Conservation (phyloP, 148 eudicot species). For the Rhododendron griersonianum region DNA sequence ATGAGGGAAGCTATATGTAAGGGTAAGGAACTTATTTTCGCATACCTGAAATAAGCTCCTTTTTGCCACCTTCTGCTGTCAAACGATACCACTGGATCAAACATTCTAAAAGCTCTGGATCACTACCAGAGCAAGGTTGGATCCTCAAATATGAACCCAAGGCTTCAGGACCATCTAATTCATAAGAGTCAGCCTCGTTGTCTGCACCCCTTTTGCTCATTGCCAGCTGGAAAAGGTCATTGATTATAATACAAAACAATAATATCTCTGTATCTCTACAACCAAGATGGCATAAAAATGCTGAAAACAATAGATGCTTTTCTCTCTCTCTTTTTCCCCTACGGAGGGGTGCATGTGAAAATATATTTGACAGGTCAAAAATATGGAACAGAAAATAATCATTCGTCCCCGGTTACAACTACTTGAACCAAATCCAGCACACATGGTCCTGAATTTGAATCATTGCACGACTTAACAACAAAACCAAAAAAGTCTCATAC, state of each 20-base stretch:
- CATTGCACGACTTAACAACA: neutral
- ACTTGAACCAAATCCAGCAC: neutral
- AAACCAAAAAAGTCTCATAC: neutral
- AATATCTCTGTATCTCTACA: slow-evolving; percentile 4
- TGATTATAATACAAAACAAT: neutral
- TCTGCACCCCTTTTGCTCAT: slow-evolving; percentile 55
- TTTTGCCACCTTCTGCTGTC: slow-evolving; percentile 58
- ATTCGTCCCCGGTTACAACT: neutral
- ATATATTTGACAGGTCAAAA: neutral
- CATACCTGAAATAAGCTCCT: slow-evolving; percentile 83
- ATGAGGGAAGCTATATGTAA: neutral
- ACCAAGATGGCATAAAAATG: neutral
- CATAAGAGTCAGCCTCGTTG: slow-evolving; percentile 40
- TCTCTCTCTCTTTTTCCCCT: neutral
- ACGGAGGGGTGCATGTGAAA: neutral
- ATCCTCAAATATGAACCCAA: slow-evolving; percentile 78
- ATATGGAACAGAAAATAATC: neutral
- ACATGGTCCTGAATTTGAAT: neutral
- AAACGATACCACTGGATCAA: slow-evolving; percentile 87
- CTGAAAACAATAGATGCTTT: neutral
- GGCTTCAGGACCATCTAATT: slow-evolving; percentile 72
- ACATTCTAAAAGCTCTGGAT: slow-evolving; percentile 67
- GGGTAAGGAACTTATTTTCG: neutral
- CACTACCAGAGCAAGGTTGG: slow-evolving; percentile 52
- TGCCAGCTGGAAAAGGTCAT: slow-evolving; percentile 53